Evolutionary conservation across 495 filamentous ascomycete species (phyloP), one percentile per base, ranked within the genome.

Genomic region (Penicillium fimorum): DNA sequence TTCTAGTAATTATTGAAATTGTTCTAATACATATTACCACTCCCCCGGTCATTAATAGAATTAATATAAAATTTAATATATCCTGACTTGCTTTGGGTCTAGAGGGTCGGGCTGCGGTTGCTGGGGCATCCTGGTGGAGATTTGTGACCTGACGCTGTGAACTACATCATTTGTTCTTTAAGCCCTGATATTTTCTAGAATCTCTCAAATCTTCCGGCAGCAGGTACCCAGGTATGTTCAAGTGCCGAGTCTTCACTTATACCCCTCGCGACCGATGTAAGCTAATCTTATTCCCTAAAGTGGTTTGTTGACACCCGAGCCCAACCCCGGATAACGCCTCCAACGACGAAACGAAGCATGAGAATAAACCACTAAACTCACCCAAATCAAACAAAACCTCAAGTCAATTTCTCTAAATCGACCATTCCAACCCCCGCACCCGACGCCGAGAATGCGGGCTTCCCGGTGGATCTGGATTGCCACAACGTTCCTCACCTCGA

Each of bases 251-350:
- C 20, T 10, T 15, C 38, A 50, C 47, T 42, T 15, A 47, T 30
- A 11, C 20, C n/a, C 20, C 27, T 43, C 50, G 45, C 27, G 18
- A 45, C 32, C 37, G 30, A 32, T 51, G 48, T 15, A 57, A 27
- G 49, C 55, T 55, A 57, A 62, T 64, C 53, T 67, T 65, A 61
- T 71, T 69, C 47, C 56, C 71, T 74, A 56, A 24, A 70, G 72
- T 71, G 74, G 62, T 72, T 64, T 76, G 72, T 76, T 76, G 66
- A 76, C 67, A 67, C 55, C 59, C 60, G 29, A 48, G 35, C 35
- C 29, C 55, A 52, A 41, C 48, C 41, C 55, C 54, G 35, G 51
- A 63, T 50, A 57, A 48, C 48, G 45, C 27, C 45, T 17, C 42
- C 44, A 49, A 47, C 59, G 41, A 49, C 43, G 44, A 43, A 15